Conservation (phyloP, 305 asterid genomes). For the Fraxinus albicans region DNA sequence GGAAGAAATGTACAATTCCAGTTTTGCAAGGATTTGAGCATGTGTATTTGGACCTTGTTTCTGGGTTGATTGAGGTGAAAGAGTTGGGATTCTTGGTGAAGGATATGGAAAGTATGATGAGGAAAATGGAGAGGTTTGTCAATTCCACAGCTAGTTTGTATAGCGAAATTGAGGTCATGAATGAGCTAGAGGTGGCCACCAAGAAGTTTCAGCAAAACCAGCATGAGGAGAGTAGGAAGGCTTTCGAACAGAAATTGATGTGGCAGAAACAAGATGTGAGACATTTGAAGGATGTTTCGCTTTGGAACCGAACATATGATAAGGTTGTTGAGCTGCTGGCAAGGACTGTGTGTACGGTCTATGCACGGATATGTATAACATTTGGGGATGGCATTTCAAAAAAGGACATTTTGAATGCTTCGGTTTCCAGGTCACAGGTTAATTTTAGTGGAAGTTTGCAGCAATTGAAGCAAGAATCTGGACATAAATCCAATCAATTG, state of each 20-base stretch:
- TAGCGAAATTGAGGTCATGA: slow-evolving; percentile 68
- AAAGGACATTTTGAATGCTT: slow-evolving; percentile 23
- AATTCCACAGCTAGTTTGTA: slow-evolving; percentile 59
- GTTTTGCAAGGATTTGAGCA: slow-evolving; percentile 93
- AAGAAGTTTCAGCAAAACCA: slow-evolving; percentile 81
- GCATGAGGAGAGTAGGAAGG: slow-evolving; percentile 73
- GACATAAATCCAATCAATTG: slow-evolving; percentile 29
- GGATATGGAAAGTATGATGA: slow-evolving; percentile 85
- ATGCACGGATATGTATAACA: slow-evolving; percentile 52
- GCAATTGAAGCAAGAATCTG: slow-evolving; percentile 32
- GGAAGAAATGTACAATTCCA: slow-evolving; percentile 81
- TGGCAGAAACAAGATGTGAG: slow-evolving; percentile 91
- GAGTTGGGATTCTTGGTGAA: slow-evolving; percentile 83
- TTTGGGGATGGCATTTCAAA: slow-evolving; percentile 39
- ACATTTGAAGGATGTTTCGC: slow-evolving; percentile 77
- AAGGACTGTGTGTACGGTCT: slow-evolving; percentile 73
- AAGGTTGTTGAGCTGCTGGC: slow-evolving; percentile 79
- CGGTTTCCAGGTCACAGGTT: slow-evolving; percentile 31
- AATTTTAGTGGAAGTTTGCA: slow-evolving; percentile 32
- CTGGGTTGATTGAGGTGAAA: slow-evolving; percentile 66
- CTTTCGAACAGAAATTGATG: slow-evolving; percentile 71
- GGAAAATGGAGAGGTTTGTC: slow-evolving; percentile 82
- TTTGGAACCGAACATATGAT: slow-evolving; percentile 86
- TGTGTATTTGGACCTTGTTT: slow-evolving; percentile 76
- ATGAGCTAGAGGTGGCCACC: slow-evolving; percentile 74